phyloP scores from a whole-genome alignment of 2,329 filamentous ascomycete genomes.

The Helminthosporium solani region DNA sequence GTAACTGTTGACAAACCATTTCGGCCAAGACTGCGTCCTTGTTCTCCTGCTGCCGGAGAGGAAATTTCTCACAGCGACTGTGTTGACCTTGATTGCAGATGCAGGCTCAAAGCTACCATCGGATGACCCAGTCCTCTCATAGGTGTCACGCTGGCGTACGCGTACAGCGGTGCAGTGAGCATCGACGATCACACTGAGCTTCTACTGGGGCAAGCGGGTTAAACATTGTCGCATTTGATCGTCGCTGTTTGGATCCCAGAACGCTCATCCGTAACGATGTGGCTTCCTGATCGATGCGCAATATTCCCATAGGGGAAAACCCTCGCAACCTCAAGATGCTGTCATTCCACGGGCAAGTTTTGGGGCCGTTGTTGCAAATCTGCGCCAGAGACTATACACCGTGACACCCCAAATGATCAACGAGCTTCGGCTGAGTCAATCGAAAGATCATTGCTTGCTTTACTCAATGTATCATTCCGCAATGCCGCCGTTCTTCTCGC shows the following conservation, averaged over 20 bases:
- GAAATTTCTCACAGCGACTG: neutral
- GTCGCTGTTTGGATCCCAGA: neutral
- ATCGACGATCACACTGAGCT: neutral
- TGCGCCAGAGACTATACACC: too few relatives aligned
- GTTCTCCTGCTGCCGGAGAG: neutral
- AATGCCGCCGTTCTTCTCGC: neutral
- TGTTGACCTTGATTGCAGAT: neutral
- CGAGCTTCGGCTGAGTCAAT: neutral
- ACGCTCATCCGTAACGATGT: neutral
- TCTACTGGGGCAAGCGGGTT: neutral
- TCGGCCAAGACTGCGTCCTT: neutral
- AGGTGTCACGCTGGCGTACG: neutral
- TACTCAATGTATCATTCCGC: neutral
- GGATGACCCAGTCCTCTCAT: neutral
- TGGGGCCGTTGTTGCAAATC: neutral
- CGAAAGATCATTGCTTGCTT: neutral
- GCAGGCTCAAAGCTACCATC: neutral
- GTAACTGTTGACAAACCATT: neutral
- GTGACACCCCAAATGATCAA: too few relatives aligned
- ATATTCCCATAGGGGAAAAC: neutral
- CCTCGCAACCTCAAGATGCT: neutral
- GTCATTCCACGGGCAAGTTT: neutral
- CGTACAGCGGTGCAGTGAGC: neutral
- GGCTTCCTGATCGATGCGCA: neutral
- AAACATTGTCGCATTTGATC: neutral